Base-by-base conservation (phyloP, 495 filamentous ascomycete species). In the Hyaloscypha variabilis region DNA sequence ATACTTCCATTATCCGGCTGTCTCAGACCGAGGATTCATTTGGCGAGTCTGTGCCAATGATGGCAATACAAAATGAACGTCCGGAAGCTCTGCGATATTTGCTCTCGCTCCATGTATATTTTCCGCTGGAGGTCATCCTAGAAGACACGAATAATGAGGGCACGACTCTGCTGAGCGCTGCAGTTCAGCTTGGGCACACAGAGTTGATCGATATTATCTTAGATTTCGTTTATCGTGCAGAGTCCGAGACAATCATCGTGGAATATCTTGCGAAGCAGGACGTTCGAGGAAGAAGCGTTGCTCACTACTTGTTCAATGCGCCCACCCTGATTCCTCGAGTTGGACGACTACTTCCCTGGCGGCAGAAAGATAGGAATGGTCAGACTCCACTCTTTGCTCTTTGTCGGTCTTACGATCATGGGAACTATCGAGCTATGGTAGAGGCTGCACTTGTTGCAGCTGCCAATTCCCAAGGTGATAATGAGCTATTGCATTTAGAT, bases 351-450 rank as follows among this genome's bases (percentile, higher is more conserved):
- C 77, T 98, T 54, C 92, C 94, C 10, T 99, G 96, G 96, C 84
- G 86, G 56, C 84, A 91, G 70, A 93, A 90, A 67, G 96, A 99
- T 74, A 96, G 91, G 70, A 97, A 97, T 75, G 96, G 95, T 0
- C 94, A 97, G 75, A 99, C 96, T 6, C 96, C 96, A 8, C 78
- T 99, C 14, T 97, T 97, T 73, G 96, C 96, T 10, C 79, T 98
- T 5, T 97, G 92, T 74, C 85, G 96, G 63, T 97, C 92, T 0
- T 99, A 99, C 72, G 96, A 99, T 73, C 92, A 99, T 77, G 83
- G 87, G 2, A 83, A 92, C 66, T 99, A 99, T 75, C 81, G 83
- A 51, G 76, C 78, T 36, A 97, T 99, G 96, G 90, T 98, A 1
- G 85, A 88, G 64, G 82, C 84, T 56, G 95, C 90, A 4, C 78